Percentiles rank a stretch among this genome's conserved stretches.
Evolutionary conservation across 306 rosid genomes (phyloP).

Genomic region (Casuarina cunninghamiana): DNA sequence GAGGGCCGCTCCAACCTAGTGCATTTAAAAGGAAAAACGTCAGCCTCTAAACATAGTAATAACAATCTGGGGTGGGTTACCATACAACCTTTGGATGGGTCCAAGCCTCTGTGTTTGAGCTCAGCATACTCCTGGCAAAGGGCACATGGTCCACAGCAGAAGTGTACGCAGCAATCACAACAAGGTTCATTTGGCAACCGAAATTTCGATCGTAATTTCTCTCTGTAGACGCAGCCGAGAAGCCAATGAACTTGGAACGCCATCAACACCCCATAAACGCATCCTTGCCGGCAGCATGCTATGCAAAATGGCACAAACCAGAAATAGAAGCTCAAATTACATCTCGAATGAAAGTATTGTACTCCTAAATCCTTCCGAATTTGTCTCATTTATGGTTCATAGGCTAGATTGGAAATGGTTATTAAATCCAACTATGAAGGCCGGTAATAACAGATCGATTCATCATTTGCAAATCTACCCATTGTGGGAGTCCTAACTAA

Average conservation of each 20-base stretch:
- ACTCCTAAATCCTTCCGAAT: too few species aligned
- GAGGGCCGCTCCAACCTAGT: slow-evolving; percentile 42
- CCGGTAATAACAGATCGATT: too few species aligned
- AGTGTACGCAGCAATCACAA: slow-evolving; percentile 46
- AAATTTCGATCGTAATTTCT: slow-evolving; percentile 34
- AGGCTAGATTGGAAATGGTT: too few species aligned
- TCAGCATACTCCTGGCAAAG: slow-evolving; percentile 48
- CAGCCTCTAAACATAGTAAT: not conserved
- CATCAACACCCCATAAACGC: slow-evolving; percentile 38
- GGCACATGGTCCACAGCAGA: slow-evolving; percentile 31
- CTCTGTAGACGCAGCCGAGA: slow-evolving; percentile 36
- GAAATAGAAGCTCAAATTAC: not conserved
- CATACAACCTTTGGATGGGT: slow-evolving; percentile 36
- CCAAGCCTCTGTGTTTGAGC: slow-evolving; percentile 40
- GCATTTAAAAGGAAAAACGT: not conserved
- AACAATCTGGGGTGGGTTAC: not conserved
- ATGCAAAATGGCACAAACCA: not conserved
- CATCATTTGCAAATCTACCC: too few species aligned
- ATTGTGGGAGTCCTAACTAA: too few species aligned
- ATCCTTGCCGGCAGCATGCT: slow-evolving; percentile 43
- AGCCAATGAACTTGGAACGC: slow-evolving; percentile 29
- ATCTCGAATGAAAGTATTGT: too few species aligned
- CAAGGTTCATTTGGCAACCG: slow-evolving; percentile 44
- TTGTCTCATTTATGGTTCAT: too few species aligned
- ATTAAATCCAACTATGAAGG: too few species aligned